These are phyloP conservation scores for Periconia digitata DNA, from an alignment of 2,329 filamentous ascomycete species.

Conservation along the genomic window DNA sequence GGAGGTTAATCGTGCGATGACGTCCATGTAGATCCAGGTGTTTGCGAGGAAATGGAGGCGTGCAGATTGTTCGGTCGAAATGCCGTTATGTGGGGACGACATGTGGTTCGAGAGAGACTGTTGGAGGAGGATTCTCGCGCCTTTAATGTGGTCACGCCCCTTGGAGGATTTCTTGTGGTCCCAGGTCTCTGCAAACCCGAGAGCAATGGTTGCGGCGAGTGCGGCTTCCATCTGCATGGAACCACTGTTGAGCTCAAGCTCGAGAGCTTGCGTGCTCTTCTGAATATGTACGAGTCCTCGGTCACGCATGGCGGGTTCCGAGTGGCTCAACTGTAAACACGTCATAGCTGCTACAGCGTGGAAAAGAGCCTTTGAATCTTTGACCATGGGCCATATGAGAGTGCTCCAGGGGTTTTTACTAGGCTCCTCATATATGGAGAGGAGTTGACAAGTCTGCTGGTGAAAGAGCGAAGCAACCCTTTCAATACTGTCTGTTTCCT, in stretches of 20 bases:
- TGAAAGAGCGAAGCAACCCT: conserved; percentile 64
- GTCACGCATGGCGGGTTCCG: conserved; percentile 56
- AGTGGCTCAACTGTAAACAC: conserved; percentile 63
- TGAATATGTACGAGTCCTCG: conserved; percentile 67
- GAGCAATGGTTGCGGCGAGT: conserved; percentile 65
- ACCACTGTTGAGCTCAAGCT: conserved; percentile 53
- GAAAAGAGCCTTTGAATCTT: conserved; percentile 62
- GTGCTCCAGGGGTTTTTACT: conserved; percentile 70
- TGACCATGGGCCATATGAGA: conserved; percentile 67
- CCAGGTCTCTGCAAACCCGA: conserved; percentile 70
- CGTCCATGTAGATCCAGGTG: conserved; percentile 72
- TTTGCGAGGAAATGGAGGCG: conserved; percentile 67
- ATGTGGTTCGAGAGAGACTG: conserved; percentile 55
- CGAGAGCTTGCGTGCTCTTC: conserved; percentile 59
- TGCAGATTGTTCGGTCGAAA: conserved; percentile 36
- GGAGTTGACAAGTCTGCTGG: conserved; percentile 64
- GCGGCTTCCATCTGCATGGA: conserved; percentile 64
- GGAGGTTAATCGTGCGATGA: conserved; percentile 68
- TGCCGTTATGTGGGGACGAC: conserved; percentile 20
- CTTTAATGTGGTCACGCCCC: conserved; percentile 66
- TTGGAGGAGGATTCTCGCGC: conserved; percentile 63
- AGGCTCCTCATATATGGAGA: conserved; percentile 68
- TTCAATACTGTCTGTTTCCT: conserved; percentile 52
- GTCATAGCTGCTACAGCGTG: conserved; percentile 68
- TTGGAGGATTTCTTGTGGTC: conserved; percentile 63